Evolutionary conservation across 768 basidiomycete species (phyloP).

Genomic region (Paxillus rubicundulus): DNA sequence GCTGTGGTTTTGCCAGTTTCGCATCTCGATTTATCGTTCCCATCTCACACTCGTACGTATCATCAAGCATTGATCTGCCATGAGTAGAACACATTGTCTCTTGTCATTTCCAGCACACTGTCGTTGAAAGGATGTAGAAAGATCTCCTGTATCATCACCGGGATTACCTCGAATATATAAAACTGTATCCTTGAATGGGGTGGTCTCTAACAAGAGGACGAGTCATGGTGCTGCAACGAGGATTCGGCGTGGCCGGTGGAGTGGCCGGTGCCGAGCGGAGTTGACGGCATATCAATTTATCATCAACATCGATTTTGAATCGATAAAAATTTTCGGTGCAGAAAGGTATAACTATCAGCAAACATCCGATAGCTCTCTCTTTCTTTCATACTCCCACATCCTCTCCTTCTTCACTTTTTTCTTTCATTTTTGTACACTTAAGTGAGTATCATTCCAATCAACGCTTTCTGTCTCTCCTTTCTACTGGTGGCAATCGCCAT

Average conservation of each 20-base stretch:
- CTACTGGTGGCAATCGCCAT: constrained; percentile 3
- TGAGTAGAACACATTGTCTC: constrained; percentile 7
- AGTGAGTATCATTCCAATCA: constrained; percentile 36
- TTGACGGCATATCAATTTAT: constrained; percentile 48
- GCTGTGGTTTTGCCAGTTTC: constrained; percentile 7
- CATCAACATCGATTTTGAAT: constrained; percentile 55
- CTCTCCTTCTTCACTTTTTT: constrained; percentile 27
- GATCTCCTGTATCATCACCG: constrained; percentile 13
- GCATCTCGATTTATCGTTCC: constrained; percentile 10
- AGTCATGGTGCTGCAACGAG: background rate
- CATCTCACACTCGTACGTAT: constrained; percentile 3
- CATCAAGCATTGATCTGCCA: constrained; percentile 11
- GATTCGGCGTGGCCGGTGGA: constrained; percentile 14
- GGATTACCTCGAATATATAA: background rate
- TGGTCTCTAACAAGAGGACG: background rate
- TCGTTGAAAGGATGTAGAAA: constrained; percentile 6
- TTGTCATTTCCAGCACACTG: constrained; percentile 5
- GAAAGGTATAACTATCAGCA: constrained; percentile 59
- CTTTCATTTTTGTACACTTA: constrained; percentile 40
- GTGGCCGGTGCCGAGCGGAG: constrained; percentile 38
- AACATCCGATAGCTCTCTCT: constrained; percentile 39
- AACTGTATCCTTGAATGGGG: background rate
- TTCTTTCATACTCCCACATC: constrained; percentile 37
- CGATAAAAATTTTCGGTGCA: constrained; percentile 61
- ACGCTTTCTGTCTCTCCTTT: constrained; percentile 5